Percentiles rank a stretch among this genome's conserved stretches.
Evolutionary conservation across 371 early-diverging fungal genomes (phyloP).

Genomic region (Mortierella sp.): DNA sequence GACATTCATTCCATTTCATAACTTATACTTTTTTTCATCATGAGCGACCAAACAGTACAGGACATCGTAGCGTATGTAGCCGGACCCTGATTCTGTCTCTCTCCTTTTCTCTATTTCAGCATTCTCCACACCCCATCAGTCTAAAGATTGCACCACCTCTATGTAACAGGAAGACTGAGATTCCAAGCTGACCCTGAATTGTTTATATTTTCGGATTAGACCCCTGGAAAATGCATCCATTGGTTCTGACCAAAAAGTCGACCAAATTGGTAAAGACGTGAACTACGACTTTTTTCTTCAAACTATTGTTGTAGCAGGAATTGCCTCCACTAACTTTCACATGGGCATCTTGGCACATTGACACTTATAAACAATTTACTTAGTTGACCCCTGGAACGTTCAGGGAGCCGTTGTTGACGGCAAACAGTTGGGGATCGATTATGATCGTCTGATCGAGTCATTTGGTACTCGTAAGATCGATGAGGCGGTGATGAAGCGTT

Average conservation of each 20-base stretch:
- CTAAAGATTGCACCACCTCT: not conserved
- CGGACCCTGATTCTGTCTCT: too few relatives aligned
- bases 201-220: conserved; percentile 15
- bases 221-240: conserved; percentile 42
- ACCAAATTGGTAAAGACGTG: conserved; percentile 37
- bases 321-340: too few relatives aligned
- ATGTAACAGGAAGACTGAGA: conserved; percentile 15
- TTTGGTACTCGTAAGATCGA: conserved; percentile 96
- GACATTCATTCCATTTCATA: too few relatives aligned
- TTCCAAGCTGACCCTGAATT: conserved; percentile 1
- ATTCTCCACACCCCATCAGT: too few relatives aligned
- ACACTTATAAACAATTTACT: not conserved
- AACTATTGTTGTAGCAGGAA: too few relatives aligned
- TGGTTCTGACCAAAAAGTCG: conserved; percentile 29
- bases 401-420: conserved; percentile 94
- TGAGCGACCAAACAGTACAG: conserved; percentile 43
- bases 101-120: too few relatives aligned
- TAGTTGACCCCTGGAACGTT: conserved; percentile 97
- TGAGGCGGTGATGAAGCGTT: conserved; percentile 79
- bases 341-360: not conserved
- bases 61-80: conserved; percentile 45
- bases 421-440: conserved; percentile 92
- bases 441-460: conserved; percentile 92
- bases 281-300: too few relatives aligned
- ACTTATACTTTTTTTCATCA: conserved; percentile 26